Percentiles rank a stretch among this genome's conserved stretches.
Evolutionary conservation across 768 basidiomycete genomes (phyloP).

Genomic region (Rhodotorula babjevae): DNA sequence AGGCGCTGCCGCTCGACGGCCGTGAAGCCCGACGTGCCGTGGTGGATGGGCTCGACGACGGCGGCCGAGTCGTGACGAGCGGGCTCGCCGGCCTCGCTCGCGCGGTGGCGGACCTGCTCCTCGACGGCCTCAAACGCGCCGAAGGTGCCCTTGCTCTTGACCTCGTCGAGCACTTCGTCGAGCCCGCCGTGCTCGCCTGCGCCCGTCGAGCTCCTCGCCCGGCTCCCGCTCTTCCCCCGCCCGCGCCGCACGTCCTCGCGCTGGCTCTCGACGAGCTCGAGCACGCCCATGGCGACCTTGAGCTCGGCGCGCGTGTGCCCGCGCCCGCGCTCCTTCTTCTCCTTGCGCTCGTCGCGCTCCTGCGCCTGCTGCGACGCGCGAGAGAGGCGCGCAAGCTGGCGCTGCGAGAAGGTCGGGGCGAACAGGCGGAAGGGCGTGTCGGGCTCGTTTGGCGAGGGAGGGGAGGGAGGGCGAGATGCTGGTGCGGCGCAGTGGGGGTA

Average conservation of each 20-base stretch:
- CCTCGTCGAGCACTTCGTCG: not conserved
- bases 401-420: constrained; percentile 8
- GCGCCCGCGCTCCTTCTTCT: not conserved
- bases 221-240: not conserved
- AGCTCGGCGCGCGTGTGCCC: constrained; percentile 1
- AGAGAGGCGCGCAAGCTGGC: not conserved
- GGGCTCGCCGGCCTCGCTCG: not conserved
- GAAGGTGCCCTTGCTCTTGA: not conserved
- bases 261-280: not conserved
- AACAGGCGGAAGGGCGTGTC: not conserved
- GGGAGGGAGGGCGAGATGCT: not conserved
- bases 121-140: not conserved
- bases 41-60: not conserved
- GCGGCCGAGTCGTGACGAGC: too few species aligned
- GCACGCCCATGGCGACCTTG: constrained; percentile 15
- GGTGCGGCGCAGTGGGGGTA: not conserved
- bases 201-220: not conserved
- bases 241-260: not conserved
- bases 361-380: not conserved
- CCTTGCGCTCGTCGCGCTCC: not conserved
- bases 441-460: not conserved
- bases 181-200: not conserved
- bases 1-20: not conserved
- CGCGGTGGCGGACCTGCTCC: not conserved
- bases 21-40: not conserved